These are phyloP conservation scores for Paramecium sonneborni DNA, from an alignment of 73 alveolate genomes.

Conservation along the genomic window DNA sequence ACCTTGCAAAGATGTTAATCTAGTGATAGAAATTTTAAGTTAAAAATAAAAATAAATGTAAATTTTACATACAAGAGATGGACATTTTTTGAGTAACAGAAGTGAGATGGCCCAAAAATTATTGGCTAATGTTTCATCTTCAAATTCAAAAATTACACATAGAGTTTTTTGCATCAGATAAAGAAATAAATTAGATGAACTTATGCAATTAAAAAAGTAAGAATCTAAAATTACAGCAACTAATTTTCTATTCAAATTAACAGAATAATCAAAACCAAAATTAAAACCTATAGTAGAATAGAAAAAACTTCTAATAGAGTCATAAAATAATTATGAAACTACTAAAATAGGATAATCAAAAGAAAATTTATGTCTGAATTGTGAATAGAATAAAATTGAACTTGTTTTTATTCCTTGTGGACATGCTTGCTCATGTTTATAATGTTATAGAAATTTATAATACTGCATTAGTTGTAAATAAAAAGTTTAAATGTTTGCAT, in stretches of 20 bases:
- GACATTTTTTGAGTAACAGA: neutral
- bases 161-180: constrained; percentile 36
- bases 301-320: neutral
- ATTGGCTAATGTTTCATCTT: neutral
- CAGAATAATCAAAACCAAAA: neutral
- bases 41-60: neutral
- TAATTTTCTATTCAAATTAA: neutral
- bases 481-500: neutral
- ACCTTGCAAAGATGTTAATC: constrained; percentile 38
- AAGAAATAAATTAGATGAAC: constrained; percentile 4
- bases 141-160: neutral
- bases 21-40: constrained; percentile 28
- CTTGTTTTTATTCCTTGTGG: constrained; percentile 76
- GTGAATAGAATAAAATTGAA: constrained; percentile 68
- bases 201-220: neutral
- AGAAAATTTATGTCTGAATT: constrained; percentile 61
- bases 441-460: constrained; percentile 35
- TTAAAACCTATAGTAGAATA: neutral
- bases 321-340: neutral
- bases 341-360: neutral
- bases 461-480: constrained; percentile 36
- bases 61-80: neutral
- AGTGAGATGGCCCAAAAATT: constrained; percentile 1
- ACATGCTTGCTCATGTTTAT: constrained; percentile 69
- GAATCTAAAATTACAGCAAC: neutral